Evolutionary conservation across 768 basidiomycete species (phyloP), one percentile per base, ranked within the genome.

Genomic region (Hemileccinum impolitum): DNA sequence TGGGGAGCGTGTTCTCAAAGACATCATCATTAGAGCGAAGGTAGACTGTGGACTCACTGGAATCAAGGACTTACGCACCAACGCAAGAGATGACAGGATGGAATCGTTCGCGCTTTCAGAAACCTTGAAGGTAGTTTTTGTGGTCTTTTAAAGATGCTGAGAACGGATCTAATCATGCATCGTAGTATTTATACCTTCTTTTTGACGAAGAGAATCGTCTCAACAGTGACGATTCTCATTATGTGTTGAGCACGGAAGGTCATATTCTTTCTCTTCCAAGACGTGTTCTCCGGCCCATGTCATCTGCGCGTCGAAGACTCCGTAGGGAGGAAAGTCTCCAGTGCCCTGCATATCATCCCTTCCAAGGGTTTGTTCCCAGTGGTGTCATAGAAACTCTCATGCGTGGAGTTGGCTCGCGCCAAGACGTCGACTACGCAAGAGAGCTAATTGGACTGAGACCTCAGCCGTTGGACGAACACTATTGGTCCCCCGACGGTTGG

Each of bases 21-120:
- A 98, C 64, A 65, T 98, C 25, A 77, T 71, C 18, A 71, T 75
- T 10, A 79, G 93, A 40, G 75, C 90, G 15, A 89, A 84, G 67
- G 91, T 94, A 4, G 76, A 80, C 11, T 98, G 95, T 64, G 95
- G 95, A 2, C 74, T 98, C 39, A 78, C 87, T 6, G 85, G 90
- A 8, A 83, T 98, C 48, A 74, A 77, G 55, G 88, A 96, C 67
- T 76, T 97, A 3, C 75, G 85, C 36, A 82, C 75, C 26, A 88
- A 90, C 56, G 74, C 82, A 58, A 81, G 80, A 15, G 92, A 94
- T 54, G 92, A 98, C 60, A 80, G 95, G 51, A 98, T 98, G 96
- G 96, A 98, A 67, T 92, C 89, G 5, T 99, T 98, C 66, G 82
- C 82, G n/a, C 75, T 97, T 28, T 93, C 90, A 3, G 94, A 95